Evolutionary conservation across 768 basidiomycete genomes (phyloP).

Genomic region (Naematelia aurantialba): DNA sequence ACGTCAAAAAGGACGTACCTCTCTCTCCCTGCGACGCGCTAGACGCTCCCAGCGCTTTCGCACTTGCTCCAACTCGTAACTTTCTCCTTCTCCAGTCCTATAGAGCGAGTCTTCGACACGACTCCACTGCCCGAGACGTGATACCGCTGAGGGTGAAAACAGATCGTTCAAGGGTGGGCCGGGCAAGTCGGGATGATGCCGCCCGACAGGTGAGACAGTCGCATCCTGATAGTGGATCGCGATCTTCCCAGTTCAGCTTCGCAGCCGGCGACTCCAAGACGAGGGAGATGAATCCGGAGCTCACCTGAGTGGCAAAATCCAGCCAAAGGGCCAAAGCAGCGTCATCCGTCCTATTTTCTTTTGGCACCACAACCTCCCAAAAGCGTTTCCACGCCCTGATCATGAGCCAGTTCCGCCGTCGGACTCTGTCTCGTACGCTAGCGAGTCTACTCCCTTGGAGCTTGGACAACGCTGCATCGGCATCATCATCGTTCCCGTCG

Average conservation of each 20-base stretch:
- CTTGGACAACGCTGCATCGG: not conserved
- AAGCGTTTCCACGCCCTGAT: conserved; percentile 34
- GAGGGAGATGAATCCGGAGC: not conserved
- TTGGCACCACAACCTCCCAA: conserved; percentile 31
- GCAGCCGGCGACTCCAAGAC: not conserved
- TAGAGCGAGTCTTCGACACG: conserved; percentile 10
- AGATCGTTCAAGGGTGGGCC: conserved; percentile 17
- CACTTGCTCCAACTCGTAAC: conserved; percentile 1
- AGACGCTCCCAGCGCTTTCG: conserved; percentile 18
- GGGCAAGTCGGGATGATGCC: conserved; percentile 8
- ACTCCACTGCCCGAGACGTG: conserved; percentile 33
- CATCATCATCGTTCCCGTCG: conserved; percentile 9
- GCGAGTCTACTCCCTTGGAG: conserved; percentile 6
- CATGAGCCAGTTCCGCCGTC: conserved; percentile 28
- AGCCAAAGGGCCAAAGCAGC: conserved; percentile 30
- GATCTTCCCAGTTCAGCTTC: conserved; percentile 18
- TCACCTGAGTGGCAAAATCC: conserved; percentile 39
- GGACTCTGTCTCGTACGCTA: conserved; percentile 3
- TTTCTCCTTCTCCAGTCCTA: conserved; percentile 5
- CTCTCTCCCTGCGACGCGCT: conserved; percentile 11
- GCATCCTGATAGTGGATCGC: conserved; percentile 11
- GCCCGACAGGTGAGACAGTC: conserved; percentile 9
- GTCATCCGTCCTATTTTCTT: conserved; percentile 14
- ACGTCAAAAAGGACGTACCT: conserved; percentile 13
- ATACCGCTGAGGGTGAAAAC: conserved; percentile 28